A percentile compares a stretch with the other conserved stretches of the same genome.
These are phyloP conservation scores for Lagerstroemia speciosa DNA, from an alignment of 345 rosid species.

Conservation along the genomic window DNA sequence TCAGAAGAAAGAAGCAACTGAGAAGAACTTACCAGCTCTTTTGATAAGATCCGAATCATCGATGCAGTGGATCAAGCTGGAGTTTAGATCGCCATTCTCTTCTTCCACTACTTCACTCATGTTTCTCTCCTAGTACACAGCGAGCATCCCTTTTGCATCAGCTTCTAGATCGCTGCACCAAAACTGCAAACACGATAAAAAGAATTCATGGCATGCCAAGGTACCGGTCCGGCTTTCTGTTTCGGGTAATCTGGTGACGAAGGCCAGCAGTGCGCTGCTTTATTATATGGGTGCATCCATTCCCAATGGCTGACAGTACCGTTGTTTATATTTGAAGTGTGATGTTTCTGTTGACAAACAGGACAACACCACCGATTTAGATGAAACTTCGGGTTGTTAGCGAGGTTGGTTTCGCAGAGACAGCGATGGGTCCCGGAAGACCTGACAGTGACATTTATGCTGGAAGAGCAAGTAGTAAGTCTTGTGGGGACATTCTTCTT, in stretches of 20 bases:
- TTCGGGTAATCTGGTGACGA: too few species aligned
- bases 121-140: not conserved
- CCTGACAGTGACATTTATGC: not conserved
- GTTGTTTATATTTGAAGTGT: not conserved
- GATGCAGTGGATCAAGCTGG: not conserved
- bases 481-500: not conserved
- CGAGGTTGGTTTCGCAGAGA: not conserved
- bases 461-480: not conserved
- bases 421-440: not conserved
- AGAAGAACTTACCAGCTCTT: not conserved
- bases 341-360: not conserved
- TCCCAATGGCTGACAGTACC: not conserved
- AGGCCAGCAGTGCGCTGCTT: too few species aligned
- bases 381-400: not conserved
- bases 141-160: not conserved
- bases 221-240: too few species aligned
- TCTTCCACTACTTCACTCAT: not conserved
- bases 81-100: not conserved
- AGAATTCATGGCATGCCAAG: too few species aligned
- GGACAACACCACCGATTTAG: too few species aligned
- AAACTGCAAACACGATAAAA: not conserved
- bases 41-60: not conserved
- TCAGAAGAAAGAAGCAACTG: too few species aligned
- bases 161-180: not conserved
- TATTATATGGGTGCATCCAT: too few species aligned